These are phyloP conservation scores for Hypoxylon cercidicola DNA, from an alignment of 495 filamentous ascomycete species.

Conservation along the genomic window DNA sequence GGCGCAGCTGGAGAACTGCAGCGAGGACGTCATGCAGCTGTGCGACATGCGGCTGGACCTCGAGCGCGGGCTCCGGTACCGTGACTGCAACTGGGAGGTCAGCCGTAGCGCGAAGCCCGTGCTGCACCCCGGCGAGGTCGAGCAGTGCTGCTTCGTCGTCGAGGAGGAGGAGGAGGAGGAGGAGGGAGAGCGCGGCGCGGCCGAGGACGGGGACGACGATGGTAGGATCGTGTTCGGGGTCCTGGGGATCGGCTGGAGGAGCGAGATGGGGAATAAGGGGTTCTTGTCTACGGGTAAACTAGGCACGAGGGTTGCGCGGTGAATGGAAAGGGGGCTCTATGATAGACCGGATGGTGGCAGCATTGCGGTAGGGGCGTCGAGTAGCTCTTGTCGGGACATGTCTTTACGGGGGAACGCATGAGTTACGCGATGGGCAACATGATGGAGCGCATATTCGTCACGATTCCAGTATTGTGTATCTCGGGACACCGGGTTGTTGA, in stretches of 20 bases:
- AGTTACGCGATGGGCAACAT: neutral
- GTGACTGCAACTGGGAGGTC: constrained; percentile 63
- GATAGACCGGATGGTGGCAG: no score
- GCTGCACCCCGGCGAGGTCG: constrained; percentile 84
- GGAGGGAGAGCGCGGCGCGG: constrained; percentile 41
- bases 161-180: constrained; percentile 69
- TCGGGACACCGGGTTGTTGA: neutral
- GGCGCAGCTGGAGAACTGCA: constrained; percentile 94
- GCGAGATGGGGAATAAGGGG: constrained; percentile 88
- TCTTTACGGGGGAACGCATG: no score
- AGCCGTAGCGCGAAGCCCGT: constrained; percentile 65
- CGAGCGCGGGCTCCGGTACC: constrained; percentile 57
- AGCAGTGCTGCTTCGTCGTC: constrained; percentile 91
- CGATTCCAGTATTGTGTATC: neutral
- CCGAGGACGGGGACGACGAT: constrained; percentile 56
- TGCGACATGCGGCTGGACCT: constrained; percentile 64
- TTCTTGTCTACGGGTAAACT: constrained; percentile 88
- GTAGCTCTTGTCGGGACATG: neutral
- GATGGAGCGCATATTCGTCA: constrained; percentile 4
- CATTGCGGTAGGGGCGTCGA: no score
- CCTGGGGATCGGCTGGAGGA: constrained; percentile 86
- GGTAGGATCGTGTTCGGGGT: constrained; percentile 78
- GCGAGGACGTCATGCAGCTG: constrained; percentile 71
- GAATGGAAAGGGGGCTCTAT: constrained; percentile 1
- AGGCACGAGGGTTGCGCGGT: constrained; percentile 56